Conservation (phyloP, 2,329 filamentous ascomycete genomes). For the Monosporascus sp. region DNA sequence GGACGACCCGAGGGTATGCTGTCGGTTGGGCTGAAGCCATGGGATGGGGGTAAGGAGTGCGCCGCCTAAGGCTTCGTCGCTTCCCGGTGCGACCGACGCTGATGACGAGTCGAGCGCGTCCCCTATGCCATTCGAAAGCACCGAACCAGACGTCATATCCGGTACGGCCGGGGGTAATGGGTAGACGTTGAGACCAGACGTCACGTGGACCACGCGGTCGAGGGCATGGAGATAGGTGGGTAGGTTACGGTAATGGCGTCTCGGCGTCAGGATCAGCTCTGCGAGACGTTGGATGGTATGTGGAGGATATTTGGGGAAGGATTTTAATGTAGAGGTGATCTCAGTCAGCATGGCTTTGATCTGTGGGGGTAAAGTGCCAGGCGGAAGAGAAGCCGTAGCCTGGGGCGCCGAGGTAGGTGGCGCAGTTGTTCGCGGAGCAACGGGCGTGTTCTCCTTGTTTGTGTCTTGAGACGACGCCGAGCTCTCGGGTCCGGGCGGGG, state of each 20-base stretch:
- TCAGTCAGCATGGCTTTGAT: conserved; percentile 58
- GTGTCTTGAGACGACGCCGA: conserved; percentile 48
- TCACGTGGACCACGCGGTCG: conserved; percentile 86
- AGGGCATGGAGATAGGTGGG: conserved; percentile 85
- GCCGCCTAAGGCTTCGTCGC: conserved; percentile 84
- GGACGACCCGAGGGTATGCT: conserved; percentile 17
- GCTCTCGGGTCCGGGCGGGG: conserved; percentile 33
- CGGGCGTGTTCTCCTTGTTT: conserved; percentile 61
- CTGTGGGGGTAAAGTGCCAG: conserved; percentile 56
- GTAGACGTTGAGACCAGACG: conserved; percentile 74
- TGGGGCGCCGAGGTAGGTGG: conserved; percentile 26
- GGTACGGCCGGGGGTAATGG: conserved; percentile 68
- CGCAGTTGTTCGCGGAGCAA: conserved; percentile 27
- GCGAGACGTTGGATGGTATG: conserved; percentile 90
- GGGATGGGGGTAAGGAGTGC: conserved; percentile 91
- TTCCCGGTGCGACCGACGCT: conserved; percentile 53
- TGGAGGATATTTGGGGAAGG: conserved; percentile 72
- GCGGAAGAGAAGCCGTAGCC: conserved; percentile 28
- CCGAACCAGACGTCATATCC: conserved; percentile 50
- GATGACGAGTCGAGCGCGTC: conserved; percentile 33
- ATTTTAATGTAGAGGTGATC: conserved; percentile 56
- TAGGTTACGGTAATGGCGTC: conserved; percentile 73
- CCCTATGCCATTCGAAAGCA: conserved; percentile 58
- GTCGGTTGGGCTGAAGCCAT: conserved; percentile 56
- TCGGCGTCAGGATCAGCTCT: conserved; percentile 76